Evolutionary conservation across 345 rosid genomes (phyloP).

Genomic region (Eucalyptus marginata): DNA sequence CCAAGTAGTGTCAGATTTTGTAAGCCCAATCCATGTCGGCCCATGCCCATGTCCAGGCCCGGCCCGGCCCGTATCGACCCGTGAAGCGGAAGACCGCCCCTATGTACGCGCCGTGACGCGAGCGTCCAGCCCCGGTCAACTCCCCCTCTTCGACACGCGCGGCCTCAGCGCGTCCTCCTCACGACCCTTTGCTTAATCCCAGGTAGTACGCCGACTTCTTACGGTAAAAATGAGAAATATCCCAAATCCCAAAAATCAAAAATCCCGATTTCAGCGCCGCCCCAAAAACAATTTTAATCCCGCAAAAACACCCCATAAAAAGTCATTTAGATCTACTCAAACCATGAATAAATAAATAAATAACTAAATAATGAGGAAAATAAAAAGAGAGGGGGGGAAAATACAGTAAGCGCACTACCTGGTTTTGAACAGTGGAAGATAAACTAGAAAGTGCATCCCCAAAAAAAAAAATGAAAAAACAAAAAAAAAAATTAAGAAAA

Average conservation of each 20-base stretch:
- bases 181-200: not conserved
- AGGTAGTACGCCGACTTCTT: not conserved
- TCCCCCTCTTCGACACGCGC: not conserved
- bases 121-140: not conserved
- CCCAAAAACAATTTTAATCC: fast-evolving
- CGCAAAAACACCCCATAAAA: not conserved
- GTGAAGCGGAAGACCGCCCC: not conserved
- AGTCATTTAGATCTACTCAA: not conserved
- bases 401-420: not conserved
- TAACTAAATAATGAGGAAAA: not conserved
- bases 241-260: not conserved
- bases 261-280: not conserved
- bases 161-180: not conserved
- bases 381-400: not conserved
- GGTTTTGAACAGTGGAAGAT: not conserved
- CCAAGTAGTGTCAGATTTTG: too few relatives aligned
- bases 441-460: not conserved
- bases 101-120: not conserved
- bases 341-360: not conserved
- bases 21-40: not conserved
- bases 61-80: not conserved
- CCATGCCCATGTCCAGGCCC: not conserved
- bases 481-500: too few relatives aligned
- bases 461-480: too few relatives aligned
- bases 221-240: not conserved